Base-by-base conservation (phyloP, 1,284 basidiomycete genomes). In the Testicularia cyperi region DNA sequence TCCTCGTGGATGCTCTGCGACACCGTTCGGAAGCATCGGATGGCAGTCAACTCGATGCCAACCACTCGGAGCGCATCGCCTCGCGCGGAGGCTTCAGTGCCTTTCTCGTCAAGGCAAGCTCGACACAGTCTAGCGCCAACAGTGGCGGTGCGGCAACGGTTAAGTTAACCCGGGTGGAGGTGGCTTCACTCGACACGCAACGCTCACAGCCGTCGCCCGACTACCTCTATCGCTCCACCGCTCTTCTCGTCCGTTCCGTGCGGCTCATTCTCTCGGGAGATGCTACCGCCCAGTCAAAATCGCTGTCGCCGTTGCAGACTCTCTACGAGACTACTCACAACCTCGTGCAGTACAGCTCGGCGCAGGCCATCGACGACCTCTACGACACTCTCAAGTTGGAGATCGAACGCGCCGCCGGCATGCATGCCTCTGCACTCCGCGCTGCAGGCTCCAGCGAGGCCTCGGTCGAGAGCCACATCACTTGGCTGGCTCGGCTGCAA, bases 381-480 rank as follows among this genome's bases (percentile, higher is more conserved):
- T 72, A 68, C 48, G 65, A 69, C 23, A 33, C 48, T 12, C 38
- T 70, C 42, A 66, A 62, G 68, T 64, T 68, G 39, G 70, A 68
- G 21, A 35, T 68, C 15, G 68, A 72, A 44, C 44, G 68, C 5
- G 65, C 61, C 4, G 60, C 52, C 9, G 58, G 65, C 16, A 44
- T 40, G 19, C 37, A 46, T 13, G 62, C 62, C 6, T 20, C 31
- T 14, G 13, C 42, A 13, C 43, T 72, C 13, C 34, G 52, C 14
- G 47, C 52, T 31, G 37, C 49, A 5, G 56, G 43, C 2, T 38
- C 61, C 16, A 38, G 38, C 42, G 42, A 56, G 20, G 38, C 38
- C 10, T 47, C 51, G 6, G 33, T 39, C 4, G 29, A 39, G 14
- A 29, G 35, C 34, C 44, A 49, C 3, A 13, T 56, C 30, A 38